Conservation (phyloP, 1,284 basidiomycete genomes). For the Rhodotorula mucilaginosa region DNA sequence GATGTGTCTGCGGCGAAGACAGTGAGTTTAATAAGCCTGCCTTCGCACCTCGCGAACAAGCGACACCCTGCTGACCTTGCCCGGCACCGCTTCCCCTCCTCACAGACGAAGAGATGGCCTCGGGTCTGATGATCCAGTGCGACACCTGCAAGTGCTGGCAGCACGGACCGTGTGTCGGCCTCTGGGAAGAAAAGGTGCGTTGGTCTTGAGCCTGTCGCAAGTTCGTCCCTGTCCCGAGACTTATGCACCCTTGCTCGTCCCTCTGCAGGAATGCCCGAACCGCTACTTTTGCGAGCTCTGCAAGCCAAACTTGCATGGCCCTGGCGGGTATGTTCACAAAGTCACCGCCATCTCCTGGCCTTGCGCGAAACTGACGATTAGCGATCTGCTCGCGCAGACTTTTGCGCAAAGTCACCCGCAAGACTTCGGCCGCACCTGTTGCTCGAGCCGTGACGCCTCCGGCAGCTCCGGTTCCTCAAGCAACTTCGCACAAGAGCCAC, state of each 20-base stretch:
- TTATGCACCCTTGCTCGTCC: not conserved
- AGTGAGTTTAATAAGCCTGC: slow-evolving; percentile 61
- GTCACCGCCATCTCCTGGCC: not conserved
- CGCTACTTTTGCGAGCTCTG: slow-evolving; percentile 89
- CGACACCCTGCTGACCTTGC: not conserved
- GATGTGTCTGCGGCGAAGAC: slow-evolving; percentile 87
- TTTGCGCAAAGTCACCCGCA: slow-evolving; percentile 38
- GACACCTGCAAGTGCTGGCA: slow-evolving; percentile 98
- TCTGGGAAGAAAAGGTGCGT: slow-evolving; percentile 68
- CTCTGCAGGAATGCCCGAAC: slow-evolving; percentile 48
- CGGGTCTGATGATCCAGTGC: slow-evolving; percentile 90
- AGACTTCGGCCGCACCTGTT: slow-evolving; percentile 12
- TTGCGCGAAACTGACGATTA: not conserved
- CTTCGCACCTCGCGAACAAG: too few relatives aligned
- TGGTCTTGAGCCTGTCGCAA: too few relatives aligned
- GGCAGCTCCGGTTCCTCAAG: not conserved
- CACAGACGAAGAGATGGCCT: slow-evolving; percentile 61
- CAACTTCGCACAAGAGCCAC: slow-evolving; percentile 5
- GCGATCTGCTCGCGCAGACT: slow-evolving; percentile 9
- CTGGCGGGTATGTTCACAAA: slow-evolving; percentile 56
- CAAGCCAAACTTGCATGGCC: slow-evolving; percentile 57
- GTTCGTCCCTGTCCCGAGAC: not conserved
- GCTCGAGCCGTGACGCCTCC: slow-evolving; percentile 8
- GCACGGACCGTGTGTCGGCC: slow-evolving; percentile 95
- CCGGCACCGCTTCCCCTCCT: not conserved